Evolutionary conservation across 208 protist genomes (phyloP), one percentile per base, ranked within the genome.

Genomic region (Kentomonas sorsogonicus): DNA sequence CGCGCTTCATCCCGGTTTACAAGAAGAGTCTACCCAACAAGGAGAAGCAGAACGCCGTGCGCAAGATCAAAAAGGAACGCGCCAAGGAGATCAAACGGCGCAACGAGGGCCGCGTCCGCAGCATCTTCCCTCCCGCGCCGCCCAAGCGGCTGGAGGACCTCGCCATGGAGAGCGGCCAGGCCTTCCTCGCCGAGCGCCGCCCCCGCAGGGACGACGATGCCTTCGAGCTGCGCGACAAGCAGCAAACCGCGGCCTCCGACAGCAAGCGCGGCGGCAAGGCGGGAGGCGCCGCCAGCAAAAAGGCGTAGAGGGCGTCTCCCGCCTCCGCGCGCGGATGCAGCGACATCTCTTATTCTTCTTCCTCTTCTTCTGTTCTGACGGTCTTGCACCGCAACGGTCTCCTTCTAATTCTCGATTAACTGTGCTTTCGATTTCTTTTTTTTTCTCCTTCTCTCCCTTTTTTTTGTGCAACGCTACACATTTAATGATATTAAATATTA

Each of bases 1-100:
- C 97, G 1, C 84, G 96, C 36, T 99, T 99, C 76, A 83, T 99
- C 26, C 99, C 99, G 0, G 82, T 98, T 34, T 99, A 96, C 72
- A 92, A 95, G 75, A 94, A 94, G 74, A 87, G 58, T 25, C 63
- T 88, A 22, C 80, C 79, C 13, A 93, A 93, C 66, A 94, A 93
- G 71, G 86, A 92, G 64, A 96, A 96, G 67, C 74, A 79, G 27
- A 94, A 94, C 77, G 83, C 59, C 15, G 66, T 94, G 30, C 74
- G 69, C 41, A 96, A 94, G 73, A 76, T 79, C 40, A 91, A 96
- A 70, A 93, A 91, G 74, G 86, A 93, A 47, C 68, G 81, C 15
- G 53, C 75, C 31, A 73, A 80, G 56, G 79, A 69, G 7, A 53
- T 70, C 10, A 66, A 92, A 46, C 58, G 58, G 39, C 90, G 90